A percentile compares a stretch with the other conserved stretches of the same genome.
Conservation (phyloP, 345 rosid genomes). For the Camelina neglecta region DNA sequence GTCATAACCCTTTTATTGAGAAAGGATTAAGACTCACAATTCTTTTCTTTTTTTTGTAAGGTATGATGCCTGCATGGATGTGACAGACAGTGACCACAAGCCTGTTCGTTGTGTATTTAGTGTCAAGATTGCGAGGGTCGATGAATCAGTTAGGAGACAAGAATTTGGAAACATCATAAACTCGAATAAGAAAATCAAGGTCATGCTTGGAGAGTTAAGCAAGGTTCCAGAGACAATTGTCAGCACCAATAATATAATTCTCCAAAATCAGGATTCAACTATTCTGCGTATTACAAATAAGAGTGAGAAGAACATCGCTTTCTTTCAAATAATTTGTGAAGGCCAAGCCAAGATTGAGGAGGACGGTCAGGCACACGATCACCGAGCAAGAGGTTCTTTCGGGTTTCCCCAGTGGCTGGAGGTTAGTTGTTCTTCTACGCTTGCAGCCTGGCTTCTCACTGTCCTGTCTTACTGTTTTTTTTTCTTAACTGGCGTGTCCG, state of each 20-base stretch:
- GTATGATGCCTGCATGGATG: conserved; percentile 85
- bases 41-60: conserved; percentile 37
- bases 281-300: conserved; percentile 69
- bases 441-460: not conserved
- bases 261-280: conserved; percentile 66
- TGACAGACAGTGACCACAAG: conserved; percentile 87
- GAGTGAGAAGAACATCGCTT: conserved; percentile 55
- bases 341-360: conserved; percentile 63
- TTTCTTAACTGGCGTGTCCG: not conserved
- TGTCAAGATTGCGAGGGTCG: conserved; percentile 68
- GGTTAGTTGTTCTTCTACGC: conserved; percentile 51
- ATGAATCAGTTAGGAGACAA: conserved; percentile 78
- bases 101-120: conserved; percentile 73
- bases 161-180: conserved; percentile 61
- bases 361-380: conserved; percentile 58
- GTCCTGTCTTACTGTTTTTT: not conserved
- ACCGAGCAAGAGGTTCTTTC: conserved; percentile 62
- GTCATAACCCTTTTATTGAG: not conserved
- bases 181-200: conserved; percentile 60
- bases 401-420: conserved; percentile 85
- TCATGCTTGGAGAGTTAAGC: conserved; percentile 54
- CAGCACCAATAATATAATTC: conserved; percentile 66
- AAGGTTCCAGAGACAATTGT: conserved; percentile 74
- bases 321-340: conserved; percentile 64
- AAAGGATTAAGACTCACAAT: conserved; percentile 27